Base-by-base conservation (phyloP, 2,329 filamentous ascomycete species). In the Verticillium longisporum region DNA sequence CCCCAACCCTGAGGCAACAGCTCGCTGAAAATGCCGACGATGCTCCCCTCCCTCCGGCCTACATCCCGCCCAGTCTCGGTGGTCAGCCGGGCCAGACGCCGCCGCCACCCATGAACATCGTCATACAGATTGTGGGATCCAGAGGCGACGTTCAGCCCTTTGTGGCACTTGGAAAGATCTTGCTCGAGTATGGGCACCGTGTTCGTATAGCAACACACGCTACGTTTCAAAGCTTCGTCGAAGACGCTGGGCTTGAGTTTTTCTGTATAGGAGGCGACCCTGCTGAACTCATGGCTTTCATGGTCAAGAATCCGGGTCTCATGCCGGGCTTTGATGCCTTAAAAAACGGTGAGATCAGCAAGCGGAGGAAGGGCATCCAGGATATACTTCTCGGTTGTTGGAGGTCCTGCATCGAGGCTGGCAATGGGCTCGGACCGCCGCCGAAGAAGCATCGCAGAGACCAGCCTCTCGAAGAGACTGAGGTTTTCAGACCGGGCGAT, bases 221-320 rank as follows among this genome's bases (percentile, higher is more conserved):
- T 3, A 85, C 80, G 1, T 93, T 93, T 67, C 80, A 85, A 65
- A 72, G 78, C 1, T 90, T 92, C 66, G 86, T 92, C 3, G 82
- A 86, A 62, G 84, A 89, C 59, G 86, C 87, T 70, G 88, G 82
- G 0, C 80, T 93, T 14, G 90, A 92, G 68, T 93, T 92, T 72
- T 92, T 89, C 72, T 83, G 77, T 63, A 89, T 92, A 58, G 88
- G 89, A n/a, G 89, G 89, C 2, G 88, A 92, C 70, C 89, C 89
- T 1, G 83, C 86, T 1, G 84, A 90, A 68, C 78, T 92, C 54
- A 92, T 92, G 89, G 90, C 91, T 3, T 96, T 94, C 68, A 96
- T 96, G 91, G 91, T 95, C 55, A 93, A 93, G 73, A 90, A 95
- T 66, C 91, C 92, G 0, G 90, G 91, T 0, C 78, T 96, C 36